Evolutionary conservation across 2,329 filamentous ascomycete species (phyloP).

Genomic region (Cladosporium sp.): DNA sequence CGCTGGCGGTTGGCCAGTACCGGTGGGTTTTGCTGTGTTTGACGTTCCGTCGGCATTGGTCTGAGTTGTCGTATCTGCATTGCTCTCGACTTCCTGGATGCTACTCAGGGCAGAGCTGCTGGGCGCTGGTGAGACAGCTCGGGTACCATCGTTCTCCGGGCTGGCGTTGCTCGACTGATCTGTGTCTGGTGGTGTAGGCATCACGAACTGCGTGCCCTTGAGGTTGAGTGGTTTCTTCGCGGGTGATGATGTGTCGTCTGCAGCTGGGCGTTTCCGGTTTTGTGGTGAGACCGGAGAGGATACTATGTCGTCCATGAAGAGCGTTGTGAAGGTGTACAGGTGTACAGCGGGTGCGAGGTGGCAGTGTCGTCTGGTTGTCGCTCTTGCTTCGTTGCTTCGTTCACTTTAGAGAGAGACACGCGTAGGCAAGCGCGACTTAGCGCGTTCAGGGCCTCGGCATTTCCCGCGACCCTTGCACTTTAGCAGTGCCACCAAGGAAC

Average conservation of each 20-base stretch:
- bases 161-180: constrained; percentile 37
- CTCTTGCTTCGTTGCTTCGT: constrained; percentile 15
- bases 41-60: constrained; percentile 17
- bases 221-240: constrained; percentile 36
- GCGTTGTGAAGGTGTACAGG: background rate
- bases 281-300: constrained; percentile 33
- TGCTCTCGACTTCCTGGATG: constrained; percentile 28
- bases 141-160: constrained; percentile 25
- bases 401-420: constrained; percentile 13
- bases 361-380: constrained; percentile 7
- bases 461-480: background rate
- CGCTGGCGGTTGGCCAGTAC: constrained; percentile 35
- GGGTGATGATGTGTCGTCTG: constrained; percentile 30
- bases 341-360: background rate
- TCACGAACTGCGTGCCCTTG: constrained; percentile 39
- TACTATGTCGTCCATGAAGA: constrained; percentile 35
- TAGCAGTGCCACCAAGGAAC: background rate
- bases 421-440: constrained; percentile 11
- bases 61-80: constrained; percentile 21
- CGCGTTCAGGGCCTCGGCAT: background rate
- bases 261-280: constrained; percentile 32
- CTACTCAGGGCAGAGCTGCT: constrained; percentile 40
- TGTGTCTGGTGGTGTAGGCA: constrained; percentile 39
- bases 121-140: constrained; percentile 35
- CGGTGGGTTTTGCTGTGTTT: constrained; percentile 3